phyloP scores from a whole-genome alignment of 1,284 basidiomycete species.

The Waitea zeae region DNA sequence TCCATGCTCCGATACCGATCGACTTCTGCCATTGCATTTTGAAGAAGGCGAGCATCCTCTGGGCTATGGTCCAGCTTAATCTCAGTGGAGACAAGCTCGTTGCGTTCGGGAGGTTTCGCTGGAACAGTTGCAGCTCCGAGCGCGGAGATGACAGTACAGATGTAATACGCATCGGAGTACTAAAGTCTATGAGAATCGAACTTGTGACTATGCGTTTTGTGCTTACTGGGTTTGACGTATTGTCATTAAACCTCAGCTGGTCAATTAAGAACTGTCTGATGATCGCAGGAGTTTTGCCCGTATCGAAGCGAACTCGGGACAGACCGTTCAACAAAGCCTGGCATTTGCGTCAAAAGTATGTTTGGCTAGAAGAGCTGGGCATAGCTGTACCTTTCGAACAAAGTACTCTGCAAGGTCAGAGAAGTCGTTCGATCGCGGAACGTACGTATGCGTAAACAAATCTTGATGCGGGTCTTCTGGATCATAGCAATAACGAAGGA shows the following conservation, averaged over 20 bases:
- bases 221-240: slow-evolving; percentile 76
- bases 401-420: slow-evolving; percentile 87
- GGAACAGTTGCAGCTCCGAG: slow-evolving; percentile 67
- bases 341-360: not conserved
- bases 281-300: slow-evolving; percentile 72
- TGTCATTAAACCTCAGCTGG: slow-evolving; percentile 87
- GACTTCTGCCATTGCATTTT: slow-evolving; percentile 63
- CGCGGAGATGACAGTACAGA: slow-evolving; percentile 75
- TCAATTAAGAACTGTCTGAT: slow-evolving; percentile 88
- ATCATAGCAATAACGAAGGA: slow-evolving; percentile 85
- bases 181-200: slow-evolving; percentile 15
- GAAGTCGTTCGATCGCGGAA: slow-evolving; percentile 90
- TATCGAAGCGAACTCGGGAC: slow-evolving; percentile 71
- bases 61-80: slow-evolving; percentile 42
- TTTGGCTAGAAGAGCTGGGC: too few species aligned
- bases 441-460: slow-evolving; percentile 69
- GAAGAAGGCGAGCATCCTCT: slow-evolving; percentile 50
- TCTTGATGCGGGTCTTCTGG: slow-evolving; percentile 65
- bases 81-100: slow-evolving; percentile 55
- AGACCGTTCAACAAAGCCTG: slow-evolving; percentile 70
- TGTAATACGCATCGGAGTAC: slow-evolving; percentile 87
- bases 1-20: slow-evolving; percentile 92
- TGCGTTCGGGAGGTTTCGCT: slow-evolving; percentile 54
- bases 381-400: slow-evolving; percentile 62
- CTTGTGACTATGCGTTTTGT: not conserved